phyloP scores from a whole-genome alignment of 163 green algal species.

The Scenedesmus sp. region DNA sequence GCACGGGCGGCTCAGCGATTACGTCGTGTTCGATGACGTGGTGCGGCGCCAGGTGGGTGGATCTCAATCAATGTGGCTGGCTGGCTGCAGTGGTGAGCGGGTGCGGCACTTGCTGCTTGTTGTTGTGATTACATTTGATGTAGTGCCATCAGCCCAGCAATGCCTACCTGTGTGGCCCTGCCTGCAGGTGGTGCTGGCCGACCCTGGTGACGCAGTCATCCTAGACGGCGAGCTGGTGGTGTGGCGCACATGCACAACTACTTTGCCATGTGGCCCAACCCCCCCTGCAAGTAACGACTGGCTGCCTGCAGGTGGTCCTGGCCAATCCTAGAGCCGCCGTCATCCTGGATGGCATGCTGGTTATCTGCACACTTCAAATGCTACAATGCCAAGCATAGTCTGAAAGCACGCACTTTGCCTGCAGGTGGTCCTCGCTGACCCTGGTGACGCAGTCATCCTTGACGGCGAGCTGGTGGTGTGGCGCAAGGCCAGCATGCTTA shows the following conservation, averaged over 20 bases:
- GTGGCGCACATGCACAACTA: constrained; percentile 57
- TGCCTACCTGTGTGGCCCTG: neutral
- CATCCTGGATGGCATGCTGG: constrained; percentile 71
- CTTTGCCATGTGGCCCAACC: neutral
- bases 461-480: constrained; percentile 74
- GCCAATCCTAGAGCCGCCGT: neutral
- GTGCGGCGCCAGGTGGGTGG: constrained; percentile 57
- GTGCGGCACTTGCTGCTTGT: neutral
- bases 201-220: constrained; percentile 31
- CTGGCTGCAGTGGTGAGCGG: neutral
- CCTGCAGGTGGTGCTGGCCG: neutral
- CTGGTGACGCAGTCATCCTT: constrained; percentile 49
- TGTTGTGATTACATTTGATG: neutral
- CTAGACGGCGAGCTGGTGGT: constrained; percentile 73
- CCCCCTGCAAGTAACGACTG: no score
- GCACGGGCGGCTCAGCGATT: constrained; percentile 63
- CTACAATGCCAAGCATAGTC: no score
- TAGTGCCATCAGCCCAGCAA: no score
- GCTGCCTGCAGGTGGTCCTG: neutral
- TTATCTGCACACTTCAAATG: constrained; percentile 55
- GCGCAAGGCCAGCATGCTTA: constrained; percentile 55
- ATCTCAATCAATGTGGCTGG: no score
- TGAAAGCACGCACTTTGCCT: constrained; percentile 60
- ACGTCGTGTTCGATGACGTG: constrained; percentile 64
- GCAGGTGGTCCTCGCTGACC: neutral